Base-by-base conservation (phyloP, 2,329 filamentous ascomycete species). In the Bipolaris zeicola region DNA sequence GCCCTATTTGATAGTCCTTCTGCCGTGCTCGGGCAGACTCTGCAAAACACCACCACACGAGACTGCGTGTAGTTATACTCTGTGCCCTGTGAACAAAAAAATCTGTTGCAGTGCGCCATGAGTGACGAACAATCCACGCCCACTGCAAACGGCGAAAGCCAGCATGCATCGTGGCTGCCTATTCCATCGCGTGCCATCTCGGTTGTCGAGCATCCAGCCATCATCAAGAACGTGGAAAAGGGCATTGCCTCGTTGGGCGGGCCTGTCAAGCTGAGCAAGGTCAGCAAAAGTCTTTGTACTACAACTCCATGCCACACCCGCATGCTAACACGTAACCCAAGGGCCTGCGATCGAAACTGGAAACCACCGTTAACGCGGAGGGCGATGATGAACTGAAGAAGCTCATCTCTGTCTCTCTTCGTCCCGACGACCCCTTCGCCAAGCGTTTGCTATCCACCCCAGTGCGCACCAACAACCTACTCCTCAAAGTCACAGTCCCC, bases 401-500 rank as follows among this genome's bases (percentile, higher is more conserved):
- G 38, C 78, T 81, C 49, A 78, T 85, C 22, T 89, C 89, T 1
- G 78, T 96, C n/a, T 90, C 89, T 66, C 81, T 98, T 51, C 87
- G 91, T 20, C 90, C 90, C 22, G 85, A 92, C 62, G 92, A 96
- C 74, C 88, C 89, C 2, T 87, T 91, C 68, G 87, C 90, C 67
- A 89, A 89, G 65, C 90, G 91, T 7, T 81, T 96, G 58, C 81
- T 89, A 64, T 96, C 94, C 6, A 87, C 88, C 39, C 90, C 89
- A 70, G 85, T 88, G 31, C 79, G 85, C 18, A 90, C 91, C 8
- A 91, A 92, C 71, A 96, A 97, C 70, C 79, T 98, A 18, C 82
- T 98, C 18, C 81, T 99, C 50, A 93, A 92, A 73, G 83, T 99
- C 52, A 92, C 89, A 0, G 86, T 98, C 1, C 94, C 95, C 0